These are phyloP conservation scores for Diaporthe nobilis DNA, from an alignment of 2,329 filamentous ascomycete species.

Conservation along the genomic window DNA sequence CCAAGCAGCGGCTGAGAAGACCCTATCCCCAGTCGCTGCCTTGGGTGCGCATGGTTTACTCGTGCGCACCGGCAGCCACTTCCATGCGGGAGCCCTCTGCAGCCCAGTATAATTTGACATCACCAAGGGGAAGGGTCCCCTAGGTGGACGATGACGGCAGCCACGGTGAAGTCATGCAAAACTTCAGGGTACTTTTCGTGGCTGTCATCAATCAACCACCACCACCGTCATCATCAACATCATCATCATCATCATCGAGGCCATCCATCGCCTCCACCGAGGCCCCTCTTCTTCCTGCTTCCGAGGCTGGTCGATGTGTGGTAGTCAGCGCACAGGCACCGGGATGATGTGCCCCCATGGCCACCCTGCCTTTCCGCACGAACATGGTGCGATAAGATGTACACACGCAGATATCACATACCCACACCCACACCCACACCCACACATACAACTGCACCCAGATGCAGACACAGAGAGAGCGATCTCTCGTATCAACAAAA, in stretches of 20 bases:
- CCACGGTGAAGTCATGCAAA: neutral
- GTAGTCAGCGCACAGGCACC: constrained; percentile 25
- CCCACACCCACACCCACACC: neutral
- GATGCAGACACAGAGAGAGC: neutral
- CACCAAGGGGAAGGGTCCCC: neutral
- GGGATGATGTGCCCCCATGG: constrained; percentile 1
- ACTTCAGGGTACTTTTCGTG: neutral
- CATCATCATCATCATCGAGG: constrained; percentile 1
- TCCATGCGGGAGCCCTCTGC: neutral
- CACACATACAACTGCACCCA: neutral
- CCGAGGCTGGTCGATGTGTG: neutral
- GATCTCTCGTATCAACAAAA: constrained; percentile 30
- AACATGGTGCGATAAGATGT: constrained; percentile 4
- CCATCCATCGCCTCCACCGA: neutral
- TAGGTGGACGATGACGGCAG: neutral
- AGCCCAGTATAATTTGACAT: constrained; percentile 3
- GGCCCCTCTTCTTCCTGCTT: neutral
- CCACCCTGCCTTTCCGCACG: neutral
- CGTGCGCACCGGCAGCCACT: neutral
- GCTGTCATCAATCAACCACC: neutral
- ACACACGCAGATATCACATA: neutral
- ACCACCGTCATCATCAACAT: constrained; percentile 1
- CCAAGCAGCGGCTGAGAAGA: neutral
- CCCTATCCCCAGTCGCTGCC: neutral
- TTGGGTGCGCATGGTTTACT: neutral